These are phyloP conservation scores for Diaporthe citriasiana DNA, from an alignment of 2,329 filamentous ascomycete species.

Conservation along the genomic window DNA sequence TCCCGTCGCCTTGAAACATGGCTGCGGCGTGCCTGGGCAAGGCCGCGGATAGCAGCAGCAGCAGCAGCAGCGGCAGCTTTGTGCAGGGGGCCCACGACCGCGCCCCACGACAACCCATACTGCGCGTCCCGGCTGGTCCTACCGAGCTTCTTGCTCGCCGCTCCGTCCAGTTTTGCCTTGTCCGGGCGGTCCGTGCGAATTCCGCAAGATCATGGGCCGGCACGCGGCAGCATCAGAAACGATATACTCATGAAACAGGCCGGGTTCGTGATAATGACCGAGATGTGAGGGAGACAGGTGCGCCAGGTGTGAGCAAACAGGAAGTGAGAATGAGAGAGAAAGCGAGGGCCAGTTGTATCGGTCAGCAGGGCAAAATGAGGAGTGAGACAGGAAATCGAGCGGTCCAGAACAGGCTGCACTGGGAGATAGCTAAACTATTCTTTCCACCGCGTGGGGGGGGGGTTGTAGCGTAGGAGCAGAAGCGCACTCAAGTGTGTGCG, in stretches of 20 bases:
- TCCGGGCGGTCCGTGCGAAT: slow-evolving; percentile 20
- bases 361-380: slow-evolving; percentile 26
- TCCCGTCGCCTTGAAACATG: slow-evolving; percentile 45
- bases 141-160: background rate
- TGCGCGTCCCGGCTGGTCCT: slow-evolving; percentile 16
- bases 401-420: slow-evolving; percentile 30
- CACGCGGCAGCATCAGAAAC: slow-evolving; percentile 14
- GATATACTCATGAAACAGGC: slow-evolving; percentile 2
- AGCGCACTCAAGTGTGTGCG: slow-evolving; percentile 15
- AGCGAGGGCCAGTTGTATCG: background rate
- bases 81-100: slow-evolving; percentile 48
- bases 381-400: background rate
- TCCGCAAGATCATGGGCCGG: slow-evolving; percentile 31
- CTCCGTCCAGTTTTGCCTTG: slow-evolving; percentile 18
- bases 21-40: slow-evolving; percentile 46
- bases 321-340: background rate
- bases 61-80: slow-evolving; percentile 42
- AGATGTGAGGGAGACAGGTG: background rate
- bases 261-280: background rate
- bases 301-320: background rate
- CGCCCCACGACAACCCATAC: slow-evolving; percentile 41
- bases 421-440: slow-evolving; percentile 32
- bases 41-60: slow-evolving; percentile 44
- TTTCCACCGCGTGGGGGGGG: background rate
- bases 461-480: slow-evolving; percentile 1